Evolutionary conservation across 116 monocot genomes (phyloP), one percentile per base, ranked within the genome.

Genomic region (Phalaenopsis hybrid): DNA sequence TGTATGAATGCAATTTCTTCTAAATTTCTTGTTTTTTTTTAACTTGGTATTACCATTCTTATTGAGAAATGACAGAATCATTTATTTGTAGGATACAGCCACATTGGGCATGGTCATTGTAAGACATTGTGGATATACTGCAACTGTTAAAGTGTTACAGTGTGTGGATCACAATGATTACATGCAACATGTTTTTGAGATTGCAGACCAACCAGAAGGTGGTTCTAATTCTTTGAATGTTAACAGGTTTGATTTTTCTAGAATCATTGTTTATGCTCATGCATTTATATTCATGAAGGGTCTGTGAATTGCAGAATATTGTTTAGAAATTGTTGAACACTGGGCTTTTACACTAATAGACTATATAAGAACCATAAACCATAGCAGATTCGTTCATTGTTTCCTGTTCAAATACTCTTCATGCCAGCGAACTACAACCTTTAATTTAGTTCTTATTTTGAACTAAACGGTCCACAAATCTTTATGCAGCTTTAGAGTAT

Each of bases 111-210:
- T 80, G 16, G 93, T 93, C 44, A 84, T 90, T 63, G 83, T 90
- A 33, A 90, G 86, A 59, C 87, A 93, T 61, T 90, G 93, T 80
- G 93, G 93, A 51, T 93, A 87, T 86, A 89, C 91, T 74, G 93
- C 89, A 37, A 87, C 84, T 49, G 89, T 91, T 58, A 93, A 82
- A 61, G 86, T 88, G 70, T 69, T 76, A 58, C 82, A 78, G n/a
- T 51, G 73, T 46, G 63, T 46, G 61, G 84, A 82, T 20, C 50
- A 80, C 20, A 65, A 15, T 69, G 49, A 78, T 25, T 11, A 55
- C 75, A 70, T 72, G 23, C 75, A 34, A 31, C 49, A 82, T 16
- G 77, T 69, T 82, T 70, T 87, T 79, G 82, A 84, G 52, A 74
- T 90, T 72, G 86, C 85, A 58, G 90, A 93, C 11, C 90, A 86